These are phyloP conservation scores for Blastocystis sp. DNA, from an alignment of 352 stramenopile species.

Conservation along the genomic window DNA sequence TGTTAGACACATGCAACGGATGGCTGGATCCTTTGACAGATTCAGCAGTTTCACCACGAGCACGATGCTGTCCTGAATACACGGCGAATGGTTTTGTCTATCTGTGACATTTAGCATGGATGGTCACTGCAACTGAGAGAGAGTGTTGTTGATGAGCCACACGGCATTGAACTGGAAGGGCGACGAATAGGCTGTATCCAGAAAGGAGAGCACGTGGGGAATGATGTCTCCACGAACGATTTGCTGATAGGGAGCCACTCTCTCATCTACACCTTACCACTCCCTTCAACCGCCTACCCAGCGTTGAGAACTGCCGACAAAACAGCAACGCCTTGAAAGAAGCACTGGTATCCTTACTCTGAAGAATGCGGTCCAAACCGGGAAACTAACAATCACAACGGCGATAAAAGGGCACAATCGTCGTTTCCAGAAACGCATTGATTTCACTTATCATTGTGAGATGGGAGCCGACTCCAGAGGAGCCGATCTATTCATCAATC, in stretches of 20 bases:
- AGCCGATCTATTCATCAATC: not conserved
- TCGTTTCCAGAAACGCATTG: not conserved
- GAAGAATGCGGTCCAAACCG: not conserved
- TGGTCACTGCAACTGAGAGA: not conserved
- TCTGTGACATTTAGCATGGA: not conserved
- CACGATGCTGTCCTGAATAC: not conserved
- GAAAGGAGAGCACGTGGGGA: not conserved
- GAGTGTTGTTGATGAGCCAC: slow-evolving; percentile 22
- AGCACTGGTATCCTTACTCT: not conserved
- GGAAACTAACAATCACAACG: slow-evolving; percentile 9
- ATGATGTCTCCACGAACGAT: not conserved
- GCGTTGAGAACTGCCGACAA: not conserved
- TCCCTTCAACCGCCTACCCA: not conserved
- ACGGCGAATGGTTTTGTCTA: not conserved
- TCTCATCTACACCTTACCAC: not conserved
- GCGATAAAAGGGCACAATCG: not conserved
- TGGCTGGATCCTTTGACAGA: not conserved
- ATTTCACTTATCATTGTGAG: not conserved
- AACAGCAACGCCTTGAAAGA: not conserved
- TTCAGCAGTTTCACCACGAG: not conserved
- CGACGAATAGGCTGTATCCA: not conserved
- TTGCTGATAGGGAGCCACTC: not conserved
- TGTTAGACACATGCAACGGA: not conserved
- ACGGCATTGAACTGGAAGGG: slow-evolving; percentile 33
- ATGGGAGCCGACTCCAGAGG: not conserved